These are phyloP conservation scores for Lentinula guzmanii DNA, from an alignment of 768 basidiomycete genomes.

Conservation along the genomic window DNA sequence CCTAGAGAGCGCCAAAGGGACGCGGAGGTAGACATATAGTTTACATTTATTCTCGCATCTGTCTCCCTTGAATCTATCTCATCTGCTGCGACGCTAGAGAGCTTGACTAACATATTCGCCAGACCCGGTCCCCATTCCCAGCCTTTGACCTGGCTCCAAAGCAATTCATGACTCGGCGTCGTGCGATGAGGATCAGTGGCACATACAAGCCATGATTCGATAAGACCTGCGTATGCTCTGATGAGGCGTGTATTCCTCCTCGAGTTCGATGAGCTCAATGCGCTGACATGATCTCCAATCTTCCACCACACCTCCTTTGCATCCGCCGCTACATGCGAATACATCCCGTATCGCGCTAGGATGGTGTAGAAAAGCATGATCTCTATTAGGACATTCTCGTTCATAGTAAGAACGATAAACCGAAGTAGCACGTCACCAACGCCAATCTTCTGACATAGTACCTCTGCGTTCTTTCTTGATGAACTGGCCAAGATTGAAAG, in stretches of 20 bases:
- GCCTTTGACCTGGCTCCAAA: conserved; percentile 82
- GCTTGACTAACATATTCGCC: conserved; percentile 25
- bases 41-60: neutral
- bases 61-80: neutral
- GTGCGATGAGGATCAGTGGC: conserved; percentile 90
- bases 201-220: conserved; percentile 73
- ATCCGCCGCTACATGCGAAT: conserved; percentile 60
- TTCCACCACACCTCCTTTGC: conserved; percentile 28
- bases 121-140: conserved; percentile 71
- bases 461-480: conserved; percentile 62
- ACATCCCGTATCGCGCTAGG: conserved; percentile 76
- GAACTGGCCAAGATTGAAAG: conserved; percentile 52
- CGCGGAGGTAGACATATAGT: conserved; percentile 12
- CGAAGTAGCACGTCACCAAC: conserved; percentile 56
- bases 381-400: conserved; percentile 48
- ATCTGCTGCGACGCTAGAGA: neutral
- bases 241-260: conserved; percentile 9
- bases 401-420: conserved; percentile 51
- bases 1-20: conserved; percentile 49
- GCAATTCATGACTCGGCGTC: conserved; percentile 77
- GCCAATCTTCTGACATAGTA: neutral
- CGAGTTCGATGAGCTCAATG: neutral
- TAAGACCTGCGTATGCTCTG: conserved; percentile 49
- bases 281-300: neutral
- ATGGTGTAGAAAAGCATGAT: conserved; percentile 60